These are phyloP conservation scores for Eustoma russellianum DNA, from an alignment of 257 asterid species.

Conservation along the genomic window DNA sequence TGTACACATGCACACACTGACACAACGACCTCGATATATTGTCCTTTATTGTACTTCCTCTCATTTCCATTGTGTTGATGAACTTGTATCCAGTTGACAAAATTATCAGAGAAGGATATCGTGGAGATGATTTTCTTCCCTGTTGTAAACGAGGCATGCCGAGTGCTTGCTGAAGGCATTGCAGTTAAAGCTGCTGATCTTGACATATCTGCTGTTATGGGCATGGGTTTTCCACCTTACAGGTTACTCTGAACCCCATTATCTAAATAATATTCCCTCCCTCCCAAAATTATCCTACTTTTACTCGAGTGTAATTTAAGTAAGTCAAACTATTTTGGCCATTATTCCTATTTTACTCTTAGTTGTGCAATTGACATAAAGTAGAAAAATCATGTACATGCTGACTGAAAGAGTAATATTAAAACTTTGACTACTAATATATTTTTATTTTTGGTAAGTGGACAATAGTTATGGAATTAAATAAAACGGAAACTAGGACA, in stretches of 20 bases:
- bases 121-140: slow-evolving; percentile 95
- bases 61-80: not conserved
- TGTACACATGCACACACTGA: not conserved
- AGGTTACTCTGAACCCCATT: slow-evolving; percentile 26
- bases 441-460: no score
- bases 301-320: no score
- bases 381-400: no score
- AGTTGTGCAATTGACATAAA: no score
- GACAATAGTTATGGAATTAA: no score
- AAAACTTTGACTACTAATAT: no score
- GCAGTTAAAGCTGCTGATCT: slow-evolving; percentile 90
- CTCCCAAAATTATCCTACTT: no score
- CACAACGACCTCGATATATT: not conserved
- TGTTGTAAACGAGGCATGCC: slow-evolving; percentile 92
- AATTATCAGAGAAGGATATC: slow-evolving; percentile 70
- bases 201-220: slow-evolving; percentile 89
- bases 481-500: no score
- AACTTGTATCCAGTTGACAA: slow-evolving; percentile 32
- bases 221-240: slow-evolving; percentile 98
- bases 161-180: slow-evolving; percentile 86
- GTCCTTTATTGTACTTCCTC: not conserved
- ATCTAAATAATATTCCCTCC: no score
- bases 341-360: no score
- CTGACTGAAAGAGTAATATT: no score
- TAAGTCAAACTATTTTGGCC: no score